A percentile compares a stretch with the other conserved stretches of the same genome.
Evolutionary conservation across 177 flowering plant species (phyloP).

Genomic region (Vitis hybrid): DNA sequence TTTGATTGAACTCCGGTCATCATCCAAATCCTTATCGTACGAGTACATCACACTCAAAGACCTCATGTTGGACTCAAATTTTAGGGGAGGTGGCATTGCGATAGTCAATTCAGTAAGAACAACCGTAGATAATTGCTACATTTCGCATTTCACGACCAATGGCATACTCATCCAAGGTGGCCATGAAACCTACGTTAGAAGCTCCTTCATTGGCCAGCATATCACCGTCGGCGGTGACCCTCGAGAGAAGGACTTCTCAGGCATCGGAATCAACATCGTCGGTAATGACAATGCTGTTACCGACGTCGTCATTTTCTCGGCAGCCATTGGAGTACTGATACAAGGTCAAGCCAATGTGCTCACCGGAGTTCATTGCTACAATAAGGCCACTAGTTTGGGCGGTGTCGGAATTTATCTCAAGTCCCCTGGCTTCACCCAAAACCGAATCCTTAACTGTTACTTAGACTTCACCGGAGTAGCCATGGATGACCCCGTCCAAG

Average conservation of each 20-base stretch:
- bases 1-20: slow-evolving; percentile 12
- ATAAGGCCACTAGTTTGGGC: slow-evolving; percentile 20
- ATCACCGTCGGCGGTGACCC: slow-evolving; percentile 18
- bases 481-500: slow-evolving; percentile 25
- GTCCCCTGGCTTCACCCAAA: slow-evolving; percentile 22
- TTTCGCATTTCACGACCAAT: slow-evolving; percentile 12
- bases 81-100: slow-evolving; percentile 22
- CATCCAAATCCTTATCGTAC: background rate
- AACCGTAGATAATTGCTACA: slow-evolving; percentile 21
- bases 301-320: slow-evolving; percentile 22
- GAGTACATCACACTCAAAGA: slow-evolving; percentile 19
- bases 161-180: slow-evolving; percentile 18
- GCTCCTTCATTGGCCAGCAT: slow-evolving; percentile 24
- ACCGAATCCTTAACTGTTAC: slow-evolving; percentile 19
- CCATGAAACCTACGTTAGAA: slow-evolving; percentile 20
- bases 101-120: slow-evolving; percentile 21
- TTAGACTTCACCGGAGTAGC: slow-evolving; percentile 24
- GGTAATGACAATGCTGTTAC: slow-evolving; percentile 22
- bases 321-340: slow-evolving; percentile 13
- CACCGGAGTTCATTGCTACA: slow-evolving; percentile 24
- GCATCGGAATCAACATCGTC: slow-evolving; percentile 15
- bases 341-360: slow-evolving; percentile 19
- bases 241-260: slow-evolving; percentile 23
- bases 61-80: slow-evolving; percentile 19
- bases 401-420: slow-evolving; percentile 19